Percentiles rank a stretch among this genome's conserved stretches.
These are phyloP conservation scores for Ottelia alismoides DNA, from an alignment of 106 monocot genomes.

Conservation along the genomic window DNA sequence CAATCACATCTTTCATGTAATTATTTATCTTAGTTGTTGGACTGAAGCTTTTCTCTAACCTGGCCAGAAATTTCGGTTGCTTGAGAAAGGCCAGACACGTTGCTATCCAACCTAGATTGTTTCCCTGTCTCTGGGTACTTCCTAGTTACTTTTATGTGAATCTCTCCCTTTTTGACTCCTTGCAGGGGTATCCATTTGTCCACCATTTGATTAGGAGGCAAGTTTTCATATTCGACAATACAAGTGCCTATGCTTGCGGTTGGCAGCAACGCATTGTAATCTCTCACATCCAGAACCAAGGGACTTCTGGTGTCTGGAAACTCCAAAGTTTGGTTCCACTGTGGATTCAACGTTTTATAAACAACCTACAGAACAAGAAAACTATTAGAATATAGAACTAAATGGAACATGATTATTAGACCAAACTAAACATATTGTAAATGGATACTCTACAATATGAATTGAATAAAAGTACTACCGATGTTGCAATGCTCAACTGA, in stretches of 20 bases:
- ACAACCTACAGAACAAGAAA: constrained; percentile 44
- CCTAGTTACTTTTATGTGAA: constrained; percentile 66
- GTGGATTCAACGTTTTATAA: constrained; percentile 62
- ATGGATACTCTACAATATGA: no score
- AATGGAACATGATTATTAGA: no score
- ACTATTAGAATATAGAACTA: no score
- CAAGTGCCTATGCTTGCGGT: constrained; percentile 66
- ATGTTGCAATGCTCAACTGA: no score
- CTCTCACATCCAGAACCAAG: constrained; percentile 63
- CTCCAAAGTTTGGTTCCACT: constrained; percentile 73
- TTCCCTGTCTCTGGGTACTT: constrained; percentile 40
- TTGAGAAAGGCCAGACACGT: constrained; percentile 15
- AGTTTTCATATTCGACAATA: constrained; percentile 52
- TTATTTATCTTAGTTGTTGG: no score
- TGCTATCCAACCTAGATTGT: constrained; percentile 12
- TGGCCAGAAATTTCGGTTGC: constrained; percentile 32
- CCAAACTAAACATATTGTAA: no score
- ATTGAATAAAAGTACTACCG: no score
- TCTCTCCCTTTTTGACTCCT: constrained; percentile 68
- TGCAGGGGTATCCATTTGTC: constrained; percentile 87
- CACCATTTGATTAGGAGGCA: constrained; percentile 50
- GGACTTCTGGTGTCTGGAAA: constrained; percentile 60
- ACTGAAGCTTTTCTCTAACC: constrained; percentile 28
- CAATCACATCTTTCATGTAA: no score
- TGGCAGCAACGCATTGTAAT: constrained; percentile 73